These are phyloP conservation scores for Aspergillus viridinutans DNA, from an alignment of 2,329 filamentous ascomycete genomes.

Conservation along the genomic window DNA sequence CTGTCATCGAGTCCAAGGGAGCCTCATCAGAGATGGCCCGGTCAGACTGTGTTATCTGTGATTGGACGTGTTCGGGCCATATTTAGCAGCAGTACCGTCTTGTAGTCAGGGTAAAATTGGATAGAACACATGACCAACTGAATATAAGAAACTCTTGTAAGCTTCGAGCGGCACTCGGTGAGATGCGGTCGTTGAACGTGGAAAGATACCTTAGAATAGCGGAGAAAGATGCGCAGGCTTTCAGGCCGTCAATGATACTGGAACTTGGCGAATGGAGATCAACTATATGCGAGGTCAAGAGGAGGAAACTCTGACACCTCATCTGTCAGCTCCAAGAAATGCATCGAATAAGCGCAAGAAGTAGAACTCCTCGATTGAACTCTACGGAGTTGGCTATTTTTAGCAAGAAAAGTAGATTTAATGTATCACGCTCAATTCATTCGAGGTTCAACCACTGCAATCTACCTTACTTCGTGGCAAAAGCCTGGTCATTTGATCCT, in stretches of 20 bases:
- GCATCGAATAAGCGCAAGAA: not conserved
- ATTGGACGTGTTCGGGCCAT: not conserved
- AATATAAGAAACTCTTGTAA: not conserved
- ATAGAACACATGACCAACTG: not conserved
- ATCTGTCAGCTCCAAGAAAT: not conserved
- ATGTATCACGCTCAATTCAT: not conserved
- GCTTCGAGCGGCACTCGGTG: not conserved
- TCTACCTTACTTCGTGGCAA: not conserved
- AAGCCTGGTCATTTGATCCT: not conserved
- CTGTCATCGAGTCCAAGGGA: not conserved
- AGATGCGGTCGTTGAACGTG: not conserved
- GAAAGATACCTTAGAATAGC: not conserved
- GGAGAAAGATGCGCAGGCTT: not conserved
- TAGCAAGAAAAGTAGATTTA: not conserved
- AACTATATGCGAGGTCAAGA: slow-evolving; percentile 3
- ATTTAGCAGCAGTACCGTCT: not conserved
- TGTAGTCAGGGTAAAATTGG: not conserved
- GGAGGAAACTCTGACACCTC: not conserved
- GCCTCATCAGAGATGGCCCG: not conserved
- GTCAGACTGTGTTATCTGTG: not conserved
- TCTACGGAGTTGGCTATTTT: not conserved
- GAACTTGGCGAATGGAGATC: slow-evolving; percentile 15
- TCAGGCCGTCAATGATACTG: not conserved
- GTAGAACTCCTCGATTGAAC: not conserved
- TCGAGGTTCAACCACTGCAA: not conserved